Evolutionary conservation across 371 early-diverging fungal species (phyloP).

Genomic region (Circinella umbellata): DNA sequence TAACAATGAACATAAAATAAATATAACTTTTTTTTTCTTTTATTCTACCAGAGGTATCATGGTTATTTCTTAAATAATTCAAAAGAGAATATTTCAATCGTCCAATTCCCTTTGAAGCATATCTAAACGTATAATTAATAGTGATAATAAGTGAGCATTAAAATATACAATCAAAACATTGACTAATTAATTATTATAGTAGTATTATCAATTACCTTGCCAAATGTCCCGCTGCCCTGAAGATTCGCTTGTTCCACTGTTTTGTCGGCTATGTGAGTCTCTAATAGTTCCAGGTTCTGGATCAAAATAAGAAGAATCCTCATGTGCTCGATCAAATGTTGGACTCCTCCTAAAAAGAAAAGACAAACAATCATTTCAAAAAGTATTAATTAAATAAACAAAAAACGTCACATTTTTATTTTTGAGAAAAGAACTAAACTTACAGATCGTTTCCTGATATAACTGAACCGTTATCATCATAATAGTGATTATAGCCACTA

Average conservation of each 20-base stretch:
- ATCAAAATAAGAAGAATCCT: neutral
- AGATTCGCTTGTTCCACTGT: neutral
- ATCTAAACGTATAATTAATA: neutral
- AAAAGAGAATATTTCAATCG: neutral
- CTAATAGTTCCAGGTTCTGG: neutral
- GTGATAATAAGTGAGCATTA: neutral
- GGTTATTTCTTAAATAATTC: too few species aligned
- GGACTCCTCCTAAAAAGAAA: constrained; percentile 7
- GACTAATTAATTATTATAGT: neutral
- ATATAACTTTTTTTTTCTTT: neutral
- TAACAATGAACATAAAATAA: too few species aligned
- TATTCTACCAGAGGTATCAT: neutral
- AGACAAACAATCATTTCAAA: neutral
- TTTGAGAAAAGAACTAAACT: neutral
- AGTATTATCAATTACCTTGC: constrained; percentile 6
- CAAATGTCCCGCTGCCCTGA: constrained; percentile 4
- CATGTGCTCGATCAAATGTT: constrained; percentile 3
- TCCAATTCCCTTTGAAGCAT: constrained; percentile 14
- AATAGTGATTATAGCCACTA: neutral
- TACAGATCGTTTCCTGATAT: constrained; percentile 4
- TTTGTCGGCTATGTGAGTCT: neutral
- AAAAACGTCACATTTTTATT: neutral
- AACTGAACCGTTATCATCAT: constrained; percentile 11
- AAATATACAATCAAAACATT: too few species aligned
- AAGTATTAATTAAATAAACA: too few species aligned